Percentiles rank a stretch among this genome's conserved stretches.
Conservation (phyloP, 306 rosid species). For the Lathyrus oleraceus region DNA sequence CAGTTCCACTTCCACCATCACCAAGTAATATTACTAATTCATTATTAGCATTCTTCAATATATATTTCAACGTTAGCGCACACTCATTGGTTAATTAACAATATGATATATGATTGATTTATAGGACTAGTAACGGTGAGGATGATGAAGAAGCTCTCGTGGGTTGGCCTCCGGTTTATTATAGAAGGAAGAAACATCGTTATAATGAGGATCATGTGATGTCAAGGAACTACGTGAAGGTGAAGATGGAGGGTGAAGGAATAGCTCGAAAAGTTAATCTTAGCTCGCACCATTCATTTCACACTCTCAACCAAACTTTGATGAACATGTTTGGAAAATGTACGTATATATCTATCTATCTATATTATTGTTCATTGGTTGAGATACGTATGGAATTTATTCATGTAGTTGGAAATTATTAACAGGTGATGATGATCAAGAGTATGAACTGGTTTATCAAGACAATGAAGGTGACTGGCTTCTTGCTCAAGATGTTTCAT, state of each 20-base stretch:
- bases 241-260: conserved; percentile 91
- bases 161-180: conserved; percentile 85
- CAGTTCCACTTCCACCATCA: conserved; percentile 13
- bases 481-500: conserved; percentile 68
- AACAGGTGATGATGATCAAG: conserved; percentile 40
- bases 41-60: background rate
- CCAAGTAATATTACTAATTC: conserved; percentile 33
- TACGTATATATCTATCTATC: background rate
- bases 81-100: background rate
- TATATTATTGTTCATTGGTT: background rate
- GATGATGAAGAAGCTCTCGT: conserved; percentile 44
- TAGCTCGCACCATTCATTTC: conserved; percentile 49
- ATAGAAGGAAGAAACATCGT: conserved; percentile 55
- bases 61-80: background rate
- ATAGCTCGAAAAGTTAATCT: conserved; percentile 81
- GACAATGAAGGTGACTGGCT: conserved; percentile 86
- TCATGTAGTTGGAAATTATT: background rate
- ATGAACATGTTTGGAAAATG: conserved; percentile 74
- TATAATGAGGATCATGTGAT: background rate
- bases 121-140: conserved; percentile 47
- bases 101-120: background rate
- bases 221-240: conserved; percentile 52
- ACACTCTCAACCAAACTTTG: conserved; percentile 52
- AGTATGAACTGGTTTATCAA: conserved; percentile 62
- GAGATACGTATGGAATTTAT: background rate